Base-by-base conservation (phyloP, 495 filamentous ascomycete species). In the Bryoglossum gracile region DNA sequence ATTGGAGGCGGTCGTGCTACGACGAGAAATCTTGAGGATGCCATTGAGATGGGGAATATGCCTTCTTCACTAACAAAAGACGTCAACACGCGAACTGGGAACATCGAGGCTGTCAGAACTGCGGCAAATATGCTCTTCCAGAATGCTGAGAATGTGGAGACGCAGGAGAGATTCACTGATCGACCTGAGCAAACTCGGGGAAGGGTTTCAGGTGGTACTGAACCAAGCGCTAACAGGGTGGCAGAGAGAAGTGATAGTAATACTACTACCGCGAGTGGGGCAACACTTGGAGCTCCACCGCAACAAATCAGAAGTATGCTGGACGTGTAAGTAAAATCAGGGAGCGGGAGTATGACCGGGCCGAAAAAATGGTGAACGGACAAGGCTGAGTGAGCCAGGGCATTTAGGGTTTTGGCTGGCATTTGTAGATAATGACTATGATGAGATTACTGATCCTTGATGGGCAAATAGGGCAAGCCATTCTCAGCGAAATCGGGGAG, bases 301-400 rank as follows among this genome's bases (percentile, higher is more conserved):
- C 69, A 74, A 56, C 65, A 69, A 54, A 65, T 80, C n/a, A 66
- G 65, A 60, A 79, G 75, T 56, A 81, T 81, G 77, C 55, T 81
- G 51, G 76, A 81, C 65, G 55, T 81, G 2, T 80, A 57, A 21
- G 2, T 14, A n/a, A n/a, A n/a, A n/a, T n/a, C n/a, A n/a, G n/a
- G n/a, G n/a, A n/a, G n/a, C n/a, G n/a, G n/a, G n/a, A n/a, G n/a
- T n/a, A n/a, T n/a, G n/a, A n/a, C n/a, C n/a, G n/a, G n/a, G n/a
- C n/a, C n/a, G n/a, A n/a, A n/a, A n/a, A n/a, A n/a, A n/a, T n/a
- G n/a, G n/a, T n/a, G n/a, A n/a, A n/a, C n/a, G n/a, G n/a, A n/a
- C n/a, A n/a, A n/a, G n/a, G n/a, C n/a, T n/a, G n/a, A n/a, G n/a
- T n/a, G n/a, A n/a, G n/a, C n/a, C n/a, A n/a, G n/a, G n/a, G n/a